Conservation (phyloP, 805 yeast genomes). For the Wickerhamiella bombiphila region DNA sequence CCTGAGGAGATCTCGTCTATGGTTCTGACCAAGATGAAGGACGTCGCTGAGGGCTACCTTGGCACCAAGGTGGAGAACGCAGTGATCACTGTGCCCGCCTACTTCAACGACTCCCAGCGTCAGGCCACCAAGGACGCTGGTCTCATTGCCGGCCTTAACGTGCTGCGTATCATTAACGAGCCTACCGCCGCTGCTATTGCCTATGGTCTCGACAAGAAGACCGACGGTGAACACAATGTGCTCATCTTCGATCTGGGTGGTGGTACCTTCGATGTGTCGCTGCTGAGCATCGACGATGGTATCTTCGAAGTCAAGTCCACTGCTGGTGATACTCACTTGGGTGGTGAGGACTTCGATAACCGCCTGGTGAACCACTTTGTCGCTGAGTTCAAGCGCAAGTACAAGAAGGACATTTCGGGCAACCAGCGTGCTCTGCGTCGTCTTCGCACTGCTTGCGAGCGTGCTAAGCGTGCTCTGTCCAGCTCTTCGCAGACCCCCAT, state of each 20-base stretch:
- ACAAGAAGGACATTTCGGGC: conserved; percentile 81
- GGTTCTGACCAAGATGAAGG: conserved; percentile 86
- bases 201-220: conserved; percentile 65
- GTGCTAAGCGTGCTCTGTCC: conserved; percentile 97
- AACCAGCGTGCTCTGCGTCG: conserved; percentile 98
- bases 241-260: conserved; percentile 95
- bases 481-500: conserved; percentile 90
- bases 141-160: conserved; percentile 89
- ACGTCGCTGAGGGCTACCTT: conserved; percentile 80
- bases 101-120: conserved; percentile 95
- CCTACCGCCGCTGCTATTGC: conserved; percentile 99
- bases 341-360: conserved; percentile 98
- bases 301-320: conserved; percentile 95
- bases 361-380: conserved; percentile 89
- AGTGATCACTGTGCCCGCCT: conserved; percentile 93
- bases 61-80: conserved; percentile 80
- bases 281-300: conserved; percentile 87
- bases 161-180: conserved; percentile 87
- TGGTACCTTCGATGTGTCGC: conserved; percentile 96
- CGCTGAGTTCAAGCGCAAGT: conserved; percentile 93
- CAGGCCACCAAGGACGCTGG: conserved; percentile 98
- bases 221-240: conserved; percentile 72
- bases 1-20: conserved; percentile 93
- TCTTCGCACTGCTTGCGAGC: conserved; percentile 97
- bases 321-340: conserved; percentile 81